Evolutionary conservation across 148 eudicot species (phyloP).

Genomic region (Nepenthes mirabilis): DNA sequence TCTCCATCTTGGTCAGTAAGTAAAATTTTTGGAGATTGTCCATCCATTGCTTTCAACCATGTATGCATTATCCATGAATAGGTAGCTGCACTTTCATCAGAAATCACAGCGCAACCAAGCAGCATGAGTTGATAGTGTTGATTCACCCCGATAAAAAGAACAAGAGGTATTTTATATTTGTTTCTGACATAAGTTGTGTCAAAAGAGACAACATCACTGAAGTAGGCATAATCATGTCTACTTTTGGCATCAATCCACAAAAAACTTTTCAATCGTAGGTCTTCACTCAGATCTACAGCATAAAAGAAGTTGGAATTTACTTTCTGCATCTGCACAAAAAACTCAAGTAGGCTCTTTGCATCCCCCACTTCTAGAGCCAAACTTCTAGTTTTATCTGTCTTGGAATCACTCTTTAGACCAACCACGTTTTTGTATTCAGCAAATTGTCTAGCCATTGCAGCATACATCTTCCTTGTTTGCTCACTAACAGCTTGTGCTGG

Average conservation of each 20-base stretch:
- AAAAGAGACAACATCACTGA: constrained; percentile 70
- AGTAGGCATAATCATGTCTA: constrained; percentile 73
- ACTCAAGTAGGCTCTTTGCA: constrained; percentile 50
- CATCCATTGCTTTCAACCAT: constrained; percentile 85
- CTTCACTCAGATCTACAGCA: constrained; percentile 75
- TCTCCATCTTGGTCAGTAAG: constrained; percentile 64
- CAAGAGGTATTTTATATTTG: constrained; percentile 87
- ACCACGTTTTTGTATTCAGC: constrained; percentile 91
- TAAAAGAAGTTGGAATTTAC: constrained; percentile 79
- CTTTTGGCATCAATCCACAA: constrained; percentile 95
- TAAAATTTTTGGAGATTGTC: constrained; percentile 68
- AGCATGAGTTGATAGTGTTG: constrained; percentile 92
- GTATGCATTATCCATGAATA: constrained; percentile 75
- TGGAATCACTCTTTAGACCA: constrained; percentile 65
- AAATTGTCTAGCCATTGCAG: constrained; percentile 96
- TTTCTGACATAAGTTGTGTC: constrained; percentile 74
- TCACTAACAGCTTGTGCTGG: constrained; percentile 98
- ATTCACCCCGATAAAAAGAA: constrained; percentile 80
- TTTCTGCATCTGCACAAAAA: constrained; percentile 63
- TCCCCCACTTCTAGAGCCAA: constrained; percentile 61
- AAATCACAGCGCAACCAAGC: constrained; percentile 86
- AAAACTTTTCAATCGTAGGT: constrained; percentile 60
- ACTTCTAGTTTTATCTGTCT: constrained; percentile 62
- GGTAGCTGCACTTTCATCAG: constrained; percentile 58
- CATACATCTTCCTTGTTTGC: constrained; percentile 92